Evolutionary conservation across 805 yeast species (phyloP), one percentile per base, ranked within the genome.

Genomic region (Spathaspora girioi): DNA sequence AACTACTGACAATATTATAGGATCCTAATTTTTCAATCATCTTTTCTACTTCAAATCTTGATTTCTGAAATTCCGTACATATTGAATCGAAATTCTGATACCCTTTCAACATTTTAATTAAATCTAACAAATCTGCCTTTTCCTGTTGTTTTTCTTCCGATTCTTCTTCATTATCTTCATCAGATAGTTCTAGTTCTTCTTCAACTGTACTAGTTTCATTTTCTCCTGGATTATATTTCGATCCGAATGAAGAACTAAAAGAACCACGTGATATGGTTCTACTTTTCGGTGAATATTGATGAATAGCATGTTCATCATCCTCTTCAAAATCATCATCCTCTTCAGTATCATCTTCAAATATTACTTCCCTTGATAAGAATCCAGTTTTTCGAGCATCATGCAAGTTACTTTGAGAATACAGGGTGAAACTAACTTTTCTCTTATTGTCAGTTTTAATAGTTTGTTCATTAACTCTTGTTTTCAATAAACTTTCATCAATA

Each of bases 41-140:
- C 31, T 66, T 60, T 57, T 83, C 86, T 1, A 87, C 80, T 27
- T 84, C 85, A 18, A 63, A 64, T 45, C 82, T 70, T 9, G 87
- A 76, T 59, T 76, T 76, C 45, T 77, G 80, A 58, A 89, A 69
- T 52, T 82, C 86, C 0, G 93, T 88, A 60, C 93, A 86, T 2
- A 89, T 83, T 3, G 80, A 73, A 59, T 86, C 93, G 56, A 84
- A 73, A 54, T 77, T 79, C 48, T 80, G 84, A 20, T 76, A 76
- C 18, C 80, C 78, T 51, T 76, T 75, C 27, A 86, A 57, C 12
- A 81, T 66, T 53, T 75, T 76, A 2, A 80, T 54, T 45, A 83
- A 58, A 11, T 64, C 64, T 4, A 64, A 52, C 50, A 75, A 65
- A 38, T 75, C 74, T 45, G 57, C 58, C 26, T 59, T 60, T 18